A percentile compares a stretch with the other conserved stretches of the same genome.
Conservation (phyloP, 1,284 basidiomycete genomes). For the Somion occarium region DNA sequence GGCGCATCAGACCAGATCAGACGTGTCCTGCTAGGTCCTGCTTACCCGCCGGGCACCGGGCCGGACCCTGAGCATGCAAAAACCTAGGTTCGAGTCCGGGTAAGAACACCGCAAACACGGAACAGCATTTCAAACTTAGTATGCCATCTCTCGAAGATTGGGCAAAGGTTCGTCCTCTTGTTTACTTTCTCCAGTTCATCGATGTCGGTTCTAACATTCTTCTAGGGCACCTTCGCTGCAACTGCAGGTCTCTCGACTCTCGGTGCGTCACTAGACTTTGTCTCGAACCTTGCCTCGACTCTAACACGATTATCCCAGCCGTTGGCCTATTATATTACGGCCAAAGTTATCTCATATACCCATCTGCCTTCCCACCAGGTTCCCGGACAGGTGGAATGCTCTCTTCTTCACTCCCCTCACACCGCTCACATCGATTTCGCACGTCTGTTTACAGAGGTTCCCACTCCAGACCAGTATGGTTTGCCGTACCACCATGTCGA, state of each 20-base stretch:
- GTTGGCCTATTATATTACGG: slow-evolving; percentile 79
- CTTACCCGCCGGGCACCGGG: too few species aligned
- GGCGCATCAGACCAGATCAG: too few species aligned
- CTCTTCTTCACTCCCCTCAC: slow-evolving; percentile 13
- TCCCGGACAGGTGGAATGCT: slow-evolving; percentile 60
- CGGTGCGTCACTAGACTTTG: slow-evolving; percentile 37
- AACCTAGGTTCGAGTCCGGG: too few species aligned
- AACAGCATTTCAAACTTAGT: not conserved
- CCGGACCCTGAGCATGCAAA: too few species aligned
- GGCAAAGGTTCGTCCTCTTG: slow-evolving; percentile 2
- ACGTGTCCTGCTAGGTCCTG: too few species aligned
- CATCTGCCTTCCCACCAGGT: slow-evolving; percentile 80
- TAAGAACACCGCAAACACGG: too few species aligned
- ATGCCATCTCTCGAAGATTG: slow-evolving; percentile 9
- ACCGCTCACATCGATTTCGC: not conserved
- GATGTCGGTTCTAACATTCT: not conserved
- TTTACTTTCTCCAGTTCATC: not conserved
- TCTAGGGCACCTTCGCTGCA: slow-evolving; percentile 63
- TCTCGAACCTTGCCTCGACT: slow-evolving; percentile 6
- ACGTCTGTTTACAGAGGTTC: slow-evolving; percentile 72
- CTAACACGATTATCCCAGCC: slow-evolving; percentile 33
- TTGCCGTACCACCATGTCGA: slow-evolving; percentile 72
- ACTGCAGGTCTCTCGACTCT: slow-evolving; percentile 63
- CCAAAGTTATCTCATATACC: slow-evolving; percentile 87
- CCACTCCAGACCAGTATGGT: slow-evolving; percentile 63